Evolutionary conservation across 2,329 filamentous ascomycete genomes (phyloP).

Genomic region (Seiridium cupressi): DNA sequence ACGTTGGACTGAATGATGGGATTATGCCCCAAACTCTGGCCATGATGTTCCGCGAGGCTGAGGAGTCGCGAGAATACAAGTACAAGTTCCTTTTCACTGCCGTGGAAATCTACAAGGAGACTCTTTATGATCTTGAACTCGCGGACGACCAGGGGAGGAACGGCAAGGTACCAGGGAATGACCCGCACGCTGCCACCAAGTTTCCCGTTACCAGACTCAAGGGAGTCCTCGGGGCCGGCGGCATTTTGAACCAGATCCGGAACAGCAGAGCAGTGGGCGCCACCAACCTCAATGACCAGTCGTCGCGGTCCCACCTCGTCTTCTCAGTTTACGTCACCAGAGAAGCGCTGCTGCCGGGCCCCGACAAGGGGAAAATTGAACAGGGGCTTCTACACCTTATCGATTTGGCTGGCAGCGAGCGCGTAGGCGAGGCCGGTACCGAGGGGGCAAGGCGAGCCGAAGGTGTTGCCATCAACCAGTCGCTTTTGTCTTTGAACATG

Average conservation of each 20-base stretch:
- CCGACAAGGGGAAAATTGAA: constrained; percentile 72
- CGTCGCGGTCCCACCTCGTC: constrained; percentile 91
- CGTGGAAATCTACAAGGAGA: constrained; percentile 97
- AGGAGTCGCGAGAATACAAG: constrained; percentile 54
- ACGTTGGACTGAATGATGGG: constrained; percentile 58
- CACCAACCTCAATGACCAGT: constrained; percentile 89
- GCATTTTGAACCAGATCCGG: constrained; percentile 72
- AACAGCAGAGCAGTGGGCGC: constrained; percentile 85
- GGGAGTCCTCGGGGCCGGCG: constrained; percentile 61
- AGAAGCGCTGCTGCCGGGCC: constrained; percentile 39
- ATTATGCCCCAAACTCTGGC: constrained; percentile 90
- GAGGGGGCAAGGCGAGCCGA: constrained; percentile 85
- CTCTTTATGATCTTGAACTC: constrained; percentile 73
- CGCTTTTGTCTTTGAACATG: constrained; percentile 85
- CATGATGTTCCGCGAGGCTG: constrained; percentile 81
- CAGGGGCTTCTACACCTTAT: constrained; percentile 91
- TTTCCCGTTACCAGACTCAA: constrained; percentile 31
- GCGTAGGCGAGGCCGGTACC: constrained; percentile 75
- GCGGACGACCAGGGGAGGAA: not conserved
- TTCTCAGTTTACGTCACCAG: constrained; percentile 52
- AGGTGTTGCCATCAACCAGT: constrained; percentile 95
- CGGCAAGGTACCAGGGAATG: constrained; percentile 56
- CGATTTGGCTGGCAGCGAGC: constrained; percentile 91
- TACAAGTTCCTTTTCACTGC: constrained; percentile 92
- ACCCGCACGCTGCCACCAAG: not conserved